Percentiles rank a stretch among this genome's conserved stretches.
Conservation (phyloP, 148 eudicot genomes). For the Fagopyrum esculentum region DNA sequence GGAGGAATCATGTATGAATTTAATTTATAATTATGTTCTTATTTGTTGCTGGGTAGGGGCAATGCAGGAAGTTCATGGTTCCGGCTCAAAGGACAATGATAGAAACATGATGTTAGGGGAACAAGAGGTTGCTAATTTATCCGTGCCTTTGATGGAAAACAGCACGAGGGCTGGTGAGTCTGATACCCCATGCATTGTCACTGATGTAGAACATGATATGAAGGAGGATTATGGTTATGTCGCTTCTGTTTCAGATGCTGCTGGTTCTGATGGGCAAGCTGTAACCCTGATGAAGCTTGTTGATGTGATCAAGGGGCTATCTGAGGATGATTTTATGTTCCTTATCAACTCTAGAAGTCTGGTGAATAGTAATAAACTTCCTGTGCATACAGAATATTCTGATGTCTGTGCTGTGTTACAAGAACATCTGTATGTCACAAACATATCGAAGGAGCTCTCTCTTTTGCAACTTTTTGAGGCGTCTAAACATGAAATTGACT, state of each 20-base stretch:
- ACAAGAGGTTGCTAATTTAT: conserved; percentile 22
- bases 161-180: conserved; percentile 19
- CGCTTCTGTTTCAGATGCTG: conserved; percentile 21
- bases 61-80: conserved; percentile 65
- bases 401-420: conserved; percentile 38
- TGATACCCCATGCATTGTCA: conserved; percentile 19
- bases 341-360: conserved; percentile 38
- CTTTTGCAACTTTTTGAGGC: conserved; percentile 49
- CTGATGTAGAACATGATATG: conserved; percentile 23
- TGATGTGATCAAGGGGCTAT: conserved; percentile 38
- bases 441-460: conserved; percentile 40
- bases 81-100: conserved; percentile 26
- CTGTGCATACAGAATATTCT: conserved; percentile 16
- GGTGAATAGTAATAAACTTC: conserved; percentile 18
- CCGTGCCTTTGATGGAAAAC: conserved; percentile 19
- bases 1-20: conserved; percentile 15
- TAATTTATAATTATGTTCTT: conserved; percentile 38
- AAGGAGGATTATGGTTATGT: conserved; percentile 19
- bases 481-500: conserved; percentile 20
- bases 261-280: conserved; percentile 22
- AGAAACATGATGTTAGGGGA: conserved; percentile 23
- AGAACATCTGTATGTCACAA: conserved; percentile 58
- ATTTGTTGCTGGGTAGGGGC: conserved; percentile 78
- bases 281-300: conserved; percentile 47
- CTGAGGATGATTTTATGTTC: conserved; percentile 47